phyloP scores from a whole-genome alignment of 1,139 yeast genomes.

The Geotrichum citri-aurantii region DNA sequence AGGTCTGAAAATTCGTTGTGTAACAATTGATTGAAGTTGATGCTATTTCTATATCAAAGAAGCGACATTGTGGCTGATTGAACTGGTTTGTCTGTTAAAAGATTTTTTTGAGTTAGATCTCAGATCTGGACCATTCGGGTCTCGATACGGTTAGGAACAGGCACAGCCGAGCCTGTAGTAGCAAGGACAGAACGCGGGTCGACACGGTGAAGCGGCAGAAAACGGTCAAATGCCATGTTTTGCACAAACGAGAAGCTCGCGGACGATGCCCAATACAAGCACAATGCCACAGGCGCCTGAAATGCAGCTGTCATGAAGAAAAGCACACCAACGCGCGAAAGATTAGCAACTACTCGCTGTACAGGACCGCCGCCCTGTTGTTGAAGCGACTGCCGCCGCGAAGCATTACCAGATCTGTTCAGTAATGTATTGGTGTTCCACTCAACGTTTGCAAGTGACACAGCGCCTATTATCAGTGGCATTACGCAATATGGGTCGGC shows the following conservation, averaged over 20 bases:
- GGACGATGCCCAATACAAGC: constrained; percentile 82
- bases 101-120: too few relatives aligned
- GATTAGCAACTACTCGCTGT: constrained; percentile 50
- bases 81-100: too few relatives aligned
- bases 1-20: too few relatives aligned
- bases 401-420: constrained; percentile 30
- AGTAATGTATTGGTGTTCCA: constrained; percentile 61
- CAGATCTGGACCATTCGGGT: constrained; percentile 1
- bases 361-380: constrained; percentile 43
- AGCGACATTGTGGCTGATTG: too few relatives aligned
- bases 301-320: constrained; percentile 78
- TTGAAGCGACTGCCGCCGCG: constrained; percentile 21
- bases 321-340: constrained; percentile 69
- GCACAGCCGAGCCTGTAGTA: constrained; percentile 12
- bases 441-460: constrained; percentile 72
- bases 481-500: constrained; percentile 59
- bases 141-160: constrained; percentile 5
- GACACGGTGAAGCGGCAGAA: constrained; percentile 44
- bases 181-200: neutral
- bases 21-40: too few relatives aligned
- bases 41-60: too few relatives aligned
- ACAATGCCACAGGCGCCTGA: constrained; percentile 79
- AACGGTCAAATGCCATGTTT: constrained; percentile 63
- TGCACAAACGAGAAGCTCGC: constrained; percentile 70
- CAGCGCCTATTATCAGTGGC: constrained; percentile 65